Conservation (phyloP, 805 yeast genomes). For the Danielozyma ontarioensis region DNA sequence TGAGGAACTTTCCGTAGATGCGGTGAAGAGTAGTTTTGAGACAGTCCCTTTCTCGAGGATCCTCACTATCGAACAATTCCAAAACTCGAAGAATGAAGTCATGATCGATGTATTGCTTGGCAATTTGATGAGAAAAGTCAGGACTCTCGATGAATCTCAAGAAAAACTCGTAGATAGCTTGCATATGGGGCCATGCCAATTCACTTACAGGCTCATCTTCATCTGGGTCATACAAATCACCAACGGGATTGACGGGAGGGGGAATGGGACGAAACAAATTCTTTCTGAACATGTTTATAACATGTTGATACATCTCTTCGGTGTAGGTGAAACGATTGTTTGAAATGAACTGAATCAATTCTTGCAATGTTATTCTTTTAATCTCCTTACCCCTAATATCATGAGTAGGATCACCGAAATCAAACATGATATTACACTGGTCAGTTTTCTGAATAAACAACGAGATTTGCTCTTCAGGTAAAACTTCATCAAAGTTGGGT, state of each 20-base stretch:
- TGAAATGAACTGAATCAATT: conserved; percentile 81
- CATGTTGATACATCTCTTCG: conserved; percentile 84
- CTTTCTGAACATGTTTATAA: conserved; percentile 81
- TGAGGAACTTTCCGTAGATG: conserved; percentile 90
- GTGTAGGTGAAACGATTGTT: conserved; percentile 80
- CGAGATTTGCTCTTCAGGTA: conserved; percentile 69
- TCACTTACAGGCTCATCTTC: conserved; percentile 98
- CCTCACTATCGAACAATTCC: conserved; percentile 93
- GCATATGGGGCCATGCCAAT: conserved; percentile 99
- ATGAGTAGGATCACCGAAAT: conserved; percentile 87
- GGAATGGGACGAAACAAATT: conserved; percentile 95
- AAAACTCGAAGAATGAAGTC: conserved; percentile 74
- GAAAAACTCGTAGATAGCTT: conserved; percentile 90
- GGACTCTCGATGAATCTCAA: conserved; percentile 89
- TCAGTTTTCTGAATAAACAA: conserved; percentile 84
- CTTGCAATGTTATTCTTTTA: conserved; percentile 81
- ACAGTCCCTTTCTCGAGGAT: conserved; percentile 93
- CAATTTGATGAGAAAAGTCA: conserved; percentile 88
- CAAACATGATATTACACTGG: conserved; percentile 92
- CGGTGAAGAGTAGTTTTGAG: conserved; percentile 92
- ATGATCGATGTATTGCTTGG: conserved; percentile 92
- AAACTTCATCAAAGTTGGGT: conserved; percentile 84
- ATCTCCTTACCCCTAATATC: conserved; percentile 92
- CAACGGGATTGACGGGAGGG: conserved; percentile 96
- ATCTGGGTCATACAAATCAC: conserved; percentile 95